Base-by-base conservation (phyloP, 139 green algal genomes). In the Coelastrella sp. region DNA sequence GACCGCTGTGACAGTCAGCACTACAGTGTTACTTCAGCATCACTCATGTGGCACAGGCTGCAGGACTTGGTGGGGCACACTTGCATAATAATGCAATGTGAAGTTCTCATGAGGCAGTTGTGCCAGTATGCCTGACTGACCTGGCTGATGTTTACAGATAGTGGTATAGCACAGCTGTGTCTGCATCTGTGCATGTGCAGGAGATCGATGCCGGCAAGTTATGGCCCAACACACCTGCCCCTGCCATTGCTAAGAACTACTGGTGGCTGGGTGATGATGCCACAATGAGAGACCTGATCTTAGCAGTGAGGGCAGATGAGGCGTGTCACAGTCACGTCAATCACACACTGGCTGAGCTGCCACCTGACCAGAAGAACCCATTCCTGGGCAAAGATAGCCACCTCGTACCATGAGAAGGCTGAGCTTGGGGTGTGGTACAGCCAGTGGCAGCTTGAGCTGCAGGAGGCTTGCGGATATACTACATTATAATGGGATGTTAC, bases 261-360 rank as follows among this genome's bases (percentile, higher is more conserved):
- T 97, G 96, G 94, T 89, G 87, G 65, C 91, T 98, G 83, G 11
- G 71, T 0, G 64, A 91, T 4, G 92, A 92, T 10, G 93, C 97
- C 66, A 95, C 79, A 22, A 94, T 98, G 93, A 90, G 94, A 11
- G 97, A 99, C 90, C 91, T 99, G 64, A 60, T 99, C n/a, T 89
- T 99, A 83, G 95, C 93, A 5, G 92, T 99, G 3, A 93, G 97
- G 7, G 97, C 97, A 8, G 97, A 99, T 79, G 97, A 99, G 92
- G 95, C 94, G 2, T 95, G 93, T 82, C 97, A 99, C 93, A 93
- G 85, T 3, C 94, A 99, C 92, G 98, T 99, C 14, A 99, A 99
- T 94, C 96, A 98, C 93, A 97, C 94, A 0, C 95, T 99, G 58
- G 84, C 90, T 54, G 20, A 92, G 66, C 79, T 98, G 82, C 64